phyloP scores from a whole-genome alignment of 2,329 filamentous ascomycete species.

The Pezicula carpinea region DNA sequence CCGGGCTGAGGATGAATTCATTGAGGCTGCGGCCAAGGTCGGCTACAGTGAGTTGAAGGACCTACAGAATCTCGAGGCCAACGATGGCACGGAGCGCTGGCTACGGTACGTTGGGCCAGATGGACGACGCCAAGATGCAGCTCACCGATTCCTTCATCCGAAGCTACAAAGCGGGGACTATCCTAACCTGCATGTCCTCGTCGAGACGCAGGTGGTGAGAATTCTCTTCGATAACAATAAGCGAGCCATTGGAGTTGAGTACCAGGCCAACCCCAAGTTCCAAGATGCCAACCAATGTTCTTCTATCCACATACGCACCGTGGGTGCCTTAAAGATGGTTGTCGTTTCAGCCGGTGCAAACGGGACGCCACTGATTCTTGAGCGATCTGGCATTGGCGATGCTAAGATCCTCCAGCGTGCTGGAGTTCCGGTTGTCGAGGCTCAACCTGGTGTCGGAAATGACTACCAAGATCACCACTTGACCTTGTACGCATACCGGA shows the following conservation, averaged over 20 bases:
- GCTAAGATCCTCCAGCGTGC: slow-evolving; percentile 39
- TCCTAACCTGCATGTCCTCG: slow-evolving; percentile 52
- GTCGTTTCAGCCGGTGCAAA: slow-evolving; percentile 32
- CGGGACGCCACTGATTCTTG: slow-evolving; percentile 40
- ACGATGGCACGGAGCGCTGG: slow-evolving; percentile 32
- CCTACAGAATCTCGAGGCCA: slow-evolving; percentile 40
- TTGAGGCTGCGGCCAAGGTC: slow-evolving; percentile 38
- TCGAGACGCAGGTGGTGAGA: slow-evolving; percentile 47
- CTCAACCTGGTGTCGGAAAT: slow-evolving; percentile 45
- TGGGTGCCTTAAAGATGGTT: slow-evolving; percentile 50
- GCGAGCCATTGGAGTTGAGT: slow-evolving; percentile 51
- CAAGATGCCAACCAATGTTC: slow-evolving; percentile 26
- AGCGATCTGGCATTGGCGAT: slow-evolving; percentile 54
- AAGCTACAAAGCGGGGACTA: slow-evolving; percentile 39
- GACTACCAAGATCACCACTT: slow-evolving; percentile 52
- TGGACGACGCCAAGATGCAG: slow-evolving; percentile 50
- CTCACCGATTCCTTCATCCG: slow-evolving; percentile 46
- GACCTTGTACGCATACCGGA: slow-evolving; percentile 44
- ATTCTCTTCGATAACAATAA: slow-evolving; percentile 43
- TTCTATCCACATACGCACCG: slow-evolving; percentile 22
- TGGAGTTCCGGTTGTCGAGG: slow-evolving; percentile 37
- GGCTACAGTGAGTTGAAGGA: slow-evolving; percentile 48
- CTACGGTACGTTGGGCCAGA: slow-evolving; percentile 41
- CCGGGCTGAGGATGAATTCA: slow-evolving; percentile 40
- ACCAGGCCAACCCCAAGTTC: slow-evolving; percentile 40